phyloP scores from a whole-genome alignment of 2,329 filamentous ascomycete species.

The Cryphonectria nitschkei region DNA sequence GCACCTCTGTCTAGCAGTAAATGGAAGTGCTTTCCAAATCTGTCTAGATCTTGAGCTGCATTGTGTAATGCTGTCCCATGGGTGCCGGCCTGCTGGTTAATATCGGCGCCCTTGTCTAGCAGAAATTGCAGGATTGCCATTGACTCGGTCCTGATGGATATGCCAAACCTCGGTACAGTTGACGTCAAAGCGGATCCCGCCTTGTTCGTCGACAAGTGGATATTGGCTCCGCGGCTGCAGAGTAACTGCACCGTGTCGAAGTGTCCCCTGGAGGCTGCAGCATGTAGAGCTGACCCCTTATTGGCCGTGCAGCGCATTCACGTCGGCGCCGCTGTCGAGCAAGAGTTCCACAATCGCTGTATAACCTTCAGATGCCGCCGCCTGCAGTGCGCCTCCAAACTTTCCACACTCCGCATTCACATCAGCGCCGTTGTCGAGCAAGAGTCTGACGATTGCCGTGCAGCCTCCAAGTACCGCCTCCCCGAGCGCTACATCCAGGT shows the following conservation, averaged over 20 bases:
- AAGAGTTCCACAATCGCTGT: background rate
- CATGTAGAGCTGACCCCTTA: background rate
- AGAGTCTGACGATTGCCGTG: background rate
- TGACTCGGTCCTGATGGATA: no score
- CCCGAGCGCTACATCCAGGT: background rate
- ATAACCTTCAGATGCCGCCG: background rate
- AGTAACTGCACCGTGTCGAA: background rate
- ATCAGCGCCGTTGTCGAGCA: background rate
- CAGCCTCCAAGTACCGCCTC: background rate
- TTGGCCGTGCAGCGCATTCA: background rate
- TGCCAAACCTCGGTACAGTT: no score
- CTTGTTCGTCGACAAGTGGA: background rate
- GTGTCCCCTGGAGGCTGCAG: background rate
- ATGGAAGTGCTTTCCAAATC: background rate
- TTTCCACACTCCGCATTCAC: background rate
- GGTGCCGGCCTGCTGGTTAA: background rate
- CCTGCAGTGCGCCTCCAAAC: background rate
- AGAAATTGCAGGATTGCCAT: no score
- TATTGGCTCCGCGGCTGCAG: background rate
- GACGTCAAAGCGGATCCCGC: background rate
- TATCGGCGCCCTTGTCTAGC: background rate
- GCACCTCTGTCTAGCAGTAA: background rate
- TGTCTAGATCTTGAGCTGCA: rapidly evolving
- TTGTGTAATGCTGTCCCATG: background rate
- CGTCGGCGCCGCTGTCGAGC: background rate